A percentile compares a stretch with the other conserved stretches of the same genome.
Evolutionary conservation across 1,139 yeast species (phyloP).

Genomic region (Magnusiomyces tetraspermus): DNA sequence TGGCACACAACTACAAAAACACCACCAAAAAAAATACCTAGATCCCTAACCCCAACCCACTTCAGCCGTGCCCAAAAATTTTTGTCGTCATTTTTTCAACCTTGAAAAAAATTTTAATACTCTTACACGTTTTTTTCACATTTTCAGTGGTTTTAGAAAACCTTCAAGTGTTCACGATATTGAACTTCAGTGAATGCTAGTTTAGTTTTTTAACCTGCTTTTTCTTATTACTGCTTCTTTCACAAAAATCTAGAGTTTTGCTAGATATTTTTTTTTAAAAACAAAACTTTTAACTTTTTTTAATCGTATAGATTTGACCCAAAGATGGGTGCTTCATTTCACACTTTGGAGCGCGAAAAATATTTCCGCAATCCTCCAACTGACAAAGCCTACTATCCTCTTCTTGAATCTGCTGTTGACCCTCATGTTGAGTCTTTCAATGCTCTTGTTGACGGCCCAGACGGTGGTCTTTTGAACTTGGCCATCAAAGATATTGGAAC

Average conservation of each 20-base stretch:
- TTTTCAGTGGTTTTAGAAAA: too few relatives aligned
- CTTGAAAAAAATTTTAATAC: neutral
- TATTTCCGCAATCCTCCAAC: conserved; percentile 84
- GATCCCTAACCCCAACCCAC: neutral
- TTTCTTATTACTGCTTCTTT: too few relatives aligned
- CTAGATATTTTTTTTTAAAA: too few relatives aligned
- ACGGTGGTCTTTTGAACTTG: conserved; percentile 67
- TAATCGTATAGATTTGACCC: neutral
- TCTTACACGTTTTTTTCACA: too few relatives aligned
- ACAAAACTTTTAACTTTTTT: too few relatives aligned
- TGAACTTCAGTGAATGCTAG: too few relatives aligned
- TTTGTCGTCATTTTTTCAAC: neutral
- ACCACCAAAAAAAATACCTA: too few relatives aligned
- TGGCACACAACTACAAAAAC: too few relatives aligned
- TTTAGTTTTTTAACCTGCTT: too few relatives aligned
- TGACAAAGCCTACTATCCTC: conserved; percentile 72
- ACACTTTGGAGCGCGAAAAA: conserved; percentile 79
- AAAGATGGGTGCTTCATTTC: conserved; percentile 42
- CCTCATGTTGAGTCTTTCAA: conserved; percentile 96
- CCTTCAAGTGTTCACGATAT: too few relatives aligned
- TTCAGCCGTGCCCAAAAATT: neutral
- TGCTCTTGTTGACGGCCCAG: conserved; percentile 78
- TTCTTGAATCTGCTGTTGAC: conserved; percentile 76
- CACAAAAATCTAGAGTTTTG: too few relatives aligned
- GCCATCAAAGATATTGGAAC: conserved; percentile 86